phyloP scores from a whole-genome alignment of 2,329 filamentous ascomycete species.

The Uncinocarpus reesii region DNA sequence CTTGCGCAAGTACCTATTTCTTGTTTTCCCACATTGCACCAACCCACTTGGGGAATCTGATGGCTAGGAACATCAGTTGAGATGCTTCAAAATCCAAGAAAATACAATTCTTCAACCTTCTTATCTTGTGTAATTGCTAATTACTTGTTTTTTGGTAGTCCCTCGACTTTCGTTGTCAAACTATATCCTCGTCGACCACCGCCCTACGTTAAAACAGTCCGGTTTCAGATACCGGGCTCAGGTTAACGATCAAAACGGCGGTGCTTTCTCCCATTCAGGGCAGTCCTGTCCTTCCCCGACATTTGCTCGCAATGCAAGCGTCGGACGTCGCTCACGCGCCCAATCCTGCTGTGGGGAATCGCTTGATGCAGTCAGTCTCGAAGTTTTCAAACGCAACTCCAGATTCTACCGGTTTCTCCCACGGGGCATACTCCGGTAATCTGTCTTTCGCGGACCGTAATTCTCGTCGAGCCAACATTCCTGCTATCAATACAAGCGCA shows the following conservation, averaged over 20 bases:
- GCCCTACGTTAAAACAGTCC: slow-evolving; percentile 1
- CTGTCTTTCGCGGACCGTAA: slow-evolving; percentile 77
- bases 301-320: slow-evolving; percentile 86
- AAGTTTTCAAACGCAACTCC: slow-evolving; percentile 63
- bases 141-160: not conserved
- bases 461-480: slow-evolving; percentile 71
- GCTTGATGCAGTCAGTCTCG: slow-evolving; percentile 59
- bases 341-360: slow-evolving; percentile 45
- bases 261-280: slow-evolving; percentile 62
- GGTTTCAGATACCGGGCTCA: slow-evolving; percentile 5
- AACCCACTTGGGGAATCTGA: not conserved
- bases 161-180: not conserved
- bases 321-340: slow-evolving; percentile 55
- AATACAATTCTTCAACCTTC: not conserved
- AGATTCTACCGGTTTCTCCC: slow-evolving; percentile 79
- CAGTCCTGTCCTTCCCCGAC: slow-evolving; percentile 71
- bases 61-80: not conserved
- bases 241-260: slow-evolving; percentile 14
- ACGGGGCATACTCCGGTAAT: slow-evolving; percentile 79
- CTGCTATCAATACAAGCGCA: slow-evolving; percentile 79
- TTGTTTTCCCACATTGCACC: no score
- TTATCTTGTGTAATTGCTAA: not conserved
- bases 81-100: not conserved
- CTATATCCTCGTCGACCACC: not conserved
- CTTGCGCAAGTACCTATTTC: not conserved